A percentile compares a stretch with the other conserved stretches of the same genome.
Conservation (phyloP, 306 rosid species). For the Crotalaria pallida region DNA sequence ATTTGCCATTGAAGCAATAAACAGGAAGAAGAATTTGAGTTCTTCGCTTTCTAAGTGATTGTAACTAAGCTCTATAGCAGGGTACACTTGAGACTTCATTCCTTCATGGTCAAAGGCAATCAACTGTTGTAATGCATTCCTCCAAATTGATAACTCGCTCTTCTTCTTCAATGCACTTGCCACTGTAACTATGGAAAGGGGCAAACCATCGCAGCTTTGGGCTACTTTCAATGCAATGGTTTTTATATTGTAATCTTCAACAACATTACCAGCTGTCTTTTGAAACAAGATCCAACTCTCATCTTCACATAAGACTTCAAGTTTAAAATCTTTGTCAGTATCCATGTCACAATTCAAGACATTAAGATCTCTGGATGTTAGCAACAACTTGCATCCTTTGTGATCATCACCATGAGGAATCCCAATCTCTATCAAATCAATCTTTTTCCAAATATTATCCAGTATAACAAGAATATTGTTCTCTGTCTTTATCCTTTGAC, state of each 20-base stretch:
- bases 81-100: not conserved
- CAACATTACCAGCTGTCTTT: not conserved
- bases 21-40: not conserved
- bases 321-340: not conserved
- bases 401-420: not conserved
- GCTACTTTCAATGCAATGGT: slow-evolving; percentile 1
- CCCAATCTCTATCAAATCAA: not conserved
- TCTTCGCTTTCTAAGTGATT: not conserved
- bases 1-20: not conserved
- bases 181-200: slow-evolving; percentile 8
- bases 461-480: not conserved
- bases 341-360: not conserved
- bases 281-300: slow-evolving; percentile 16
- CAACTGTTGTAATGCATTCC: not conserved
- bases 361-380: not conserved
- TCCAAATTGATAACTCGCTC: too few species aligned
- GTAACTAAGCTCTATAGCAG: not conserved
- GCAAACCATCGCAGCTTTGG: slow-evolving; percentile 13
- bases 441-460: not conserved
- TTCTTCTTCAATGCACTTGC: not conserved
- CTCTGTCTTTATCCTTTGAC: not conserved
- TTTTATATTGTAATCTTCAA: not conserved
- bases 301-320: not conserved
- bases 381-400: slow-evolving; percentile 16
- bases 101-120: not conserved